These are phyloP conservation scores for Rhodotorula sp. DNA, from an alignment of 1,284 basidiomycete genomes.

Conservation along the genomic window DNA sequence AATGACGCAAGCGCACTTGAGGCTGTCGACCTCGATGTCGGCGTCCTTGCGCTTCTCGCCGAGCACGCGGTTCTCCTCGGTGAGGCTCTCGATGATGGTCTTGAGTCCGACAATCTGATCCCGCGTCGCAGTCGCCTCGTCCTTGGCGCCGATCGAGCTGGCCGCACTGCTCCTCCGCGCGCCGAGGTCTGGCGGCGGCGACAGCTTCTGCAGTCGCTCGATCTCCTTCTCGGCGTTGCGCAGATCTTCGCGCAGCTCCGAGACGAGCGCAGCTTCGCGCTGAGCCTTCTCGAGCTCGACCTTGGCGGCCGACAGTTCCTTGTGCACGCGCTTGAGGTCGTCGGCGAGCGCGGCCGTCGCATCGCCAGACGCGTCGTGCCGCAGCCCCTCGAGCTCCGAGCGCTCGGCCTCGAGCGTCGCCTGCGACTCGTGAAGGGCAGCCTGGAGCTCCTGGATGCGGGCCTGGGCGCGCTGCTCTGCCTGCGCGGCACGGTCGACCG, in stretches of 20 bases:
- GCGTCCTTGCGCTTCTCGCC: slow-evolving; percentile 47
- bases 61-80: slow-evolving; percentile 72
- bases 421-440: slow-evolving; percentile 83
- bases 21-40: slow-evolving; percentile 62
- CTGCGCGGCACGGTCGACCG: slow-evolving; percentile 63
- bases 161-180: background rate
- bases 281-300: slow-evolving; percentile 49
- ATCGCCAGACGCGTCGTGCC: slow-evolving; percentile 59
- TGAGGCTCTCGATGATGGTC: slow-evolving; percentile 76
- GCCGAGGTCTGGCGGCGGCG: background rate
- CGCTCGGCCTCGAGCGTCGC: slow-evolving; percentile 85
- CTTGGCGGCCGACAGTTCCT: slow-evolving; percentile 61
- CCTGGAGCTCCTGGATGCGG: slow-evolving; percentile 78
- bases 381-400: slow-evolving; percentile 81
- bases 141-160: slow-evolving; percentile 36
- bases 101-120: slow-evolving; percentile 46
- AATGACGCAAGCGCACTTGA: slow-evolving; percentile 51
- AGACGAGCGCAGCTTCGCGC: slow-evolving; percentile 41
- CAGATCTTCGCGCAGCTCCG: slow-evolving; percentile 56
- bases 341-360: slow-evolving; percentile 19
- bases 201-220: slow-evolving; percentile 19
- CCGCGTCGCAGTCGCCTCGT: slow-evolving; percentile 39
- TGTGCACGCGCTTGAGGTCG: slow-evolving; percentile 42
- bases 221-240: slow-evolving; percentile 42
- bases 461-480: slow-evolving; percentile 64